These are phyloP conservation scores for Rehmannia glutinosa DNA, from an alignment of 257 asterid genomes.

Conservation along the genomic window DNA sequence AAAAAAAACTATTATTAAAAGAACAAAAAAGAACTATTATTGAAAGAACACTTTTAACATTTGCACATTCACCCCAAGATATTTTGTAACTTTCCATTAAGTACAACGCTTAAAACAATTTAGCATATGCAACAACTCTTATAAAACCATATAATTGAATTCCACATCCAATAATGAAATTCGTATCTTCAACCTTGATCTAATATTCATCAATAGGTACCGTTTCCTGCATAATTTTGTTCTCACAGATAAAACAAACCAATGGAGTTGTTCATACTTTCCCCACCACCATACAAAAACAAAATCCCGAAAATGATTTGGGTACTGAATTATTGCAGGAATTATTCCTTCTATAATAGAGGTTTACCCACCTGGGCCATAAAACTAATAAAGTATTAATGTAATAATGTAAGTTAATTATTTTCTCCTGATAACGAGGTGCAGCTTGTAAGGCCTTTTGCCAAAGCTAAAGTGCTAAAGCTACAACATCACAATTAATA, in stretches of 20 bases:
- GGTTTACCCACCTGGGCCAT: slow-evolving; percentile 8
- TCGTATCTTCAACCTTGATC: no score
- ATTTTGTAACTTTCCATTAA: no score
- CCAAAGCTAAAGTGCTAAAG: slow-evolving; percentile 13
- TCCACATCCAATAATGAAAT: no score
- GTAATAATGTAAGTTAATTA: neutral
- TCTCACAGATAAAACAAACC: neutral
- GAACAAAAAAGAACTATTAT: no score
- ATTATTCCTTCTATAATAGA: neutral
- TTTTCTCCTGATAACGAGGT: neutral
- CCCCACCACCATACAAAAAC: neutral
- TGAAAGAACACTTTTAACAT: no score
- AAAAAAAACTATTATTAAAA: no score
- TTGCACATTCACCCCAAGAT: no score
- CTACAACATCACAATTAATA: neutral
- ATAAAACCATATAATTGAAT: no score
- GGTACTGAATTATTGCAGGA: slow-evolving; percentile 3
- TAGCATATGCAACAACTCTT: no score
- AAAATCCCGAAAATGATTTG: slow-evolving; percentile 2
- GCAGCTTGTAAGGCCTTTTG: no score
- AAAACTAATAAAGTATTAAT: neutral
- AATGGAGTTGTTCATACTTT: neutral
- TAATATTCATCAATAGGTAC: neutral
- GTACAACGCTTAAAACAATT: no score
- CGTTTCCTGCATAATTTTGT: neutral